Evolutionary conservation across 768 basidiomycete genomes (phyloP).

Genomic region (Cyathus striatus): DNA sequence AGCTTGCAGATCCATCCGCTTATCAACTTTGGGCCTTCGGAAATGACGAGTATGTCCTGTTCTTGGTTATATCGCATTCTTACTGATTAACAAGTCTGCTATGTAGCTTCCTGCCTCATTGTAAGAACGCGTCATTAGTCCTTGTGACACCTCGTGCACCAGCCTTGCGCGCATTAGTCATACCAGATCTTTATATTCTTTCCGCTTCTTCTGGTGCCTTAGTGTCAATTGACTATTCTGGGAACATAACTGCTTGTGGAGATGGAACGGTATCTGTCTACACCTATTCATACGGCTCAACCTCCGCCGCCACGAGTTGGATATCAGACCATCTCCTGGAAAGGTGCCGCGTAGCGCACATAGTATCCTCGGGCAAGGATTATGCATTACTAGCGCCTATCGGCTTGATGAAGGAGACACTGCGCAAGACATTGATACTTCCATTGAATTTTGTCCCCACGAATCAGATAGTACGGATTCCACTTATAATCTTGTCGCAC

Average conservation of each 20-base stretch:
- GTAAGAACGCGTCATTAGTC: constrained; percentile 18
- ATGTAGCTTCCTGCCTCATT: constrained; percentile 12
- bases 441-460: background rate
- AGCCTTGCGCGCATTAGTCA: constrained; percentile 4
- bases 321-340: background rate
- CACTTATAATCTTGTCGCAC: background rate
- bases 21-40: constrained; percentile 16
- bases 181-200: constrained; percentile 1
- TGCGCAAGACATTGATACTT: background rate
- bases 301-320: background rate
- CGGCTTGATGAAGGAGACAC: no score
- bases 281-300: background rate
- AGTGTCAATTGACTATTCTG: background rate
- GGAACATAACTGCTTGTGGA: constrained; percentile 1
- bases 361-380: background rate
- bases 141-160: constrained; percentile 24
- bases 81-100: constrained; percentile 1
- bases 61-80: background rate
- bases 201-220: constrained; percentile 2
- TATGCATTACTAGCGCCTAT: background rate
- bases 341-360: no score
- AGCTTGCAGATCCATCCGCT: background rate
- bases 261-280: constrained; percentile 1
- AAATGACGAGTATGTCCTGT: constrained; percentile 12
- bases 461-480: background rate